A percentile compares a stretch with the other conserved stretches of the same genome.
These are phyloP conservation scores for Nissolia schottii DNA, from an alignment of 306 rosid genomes.

Conservation along the genomic window DNA sequence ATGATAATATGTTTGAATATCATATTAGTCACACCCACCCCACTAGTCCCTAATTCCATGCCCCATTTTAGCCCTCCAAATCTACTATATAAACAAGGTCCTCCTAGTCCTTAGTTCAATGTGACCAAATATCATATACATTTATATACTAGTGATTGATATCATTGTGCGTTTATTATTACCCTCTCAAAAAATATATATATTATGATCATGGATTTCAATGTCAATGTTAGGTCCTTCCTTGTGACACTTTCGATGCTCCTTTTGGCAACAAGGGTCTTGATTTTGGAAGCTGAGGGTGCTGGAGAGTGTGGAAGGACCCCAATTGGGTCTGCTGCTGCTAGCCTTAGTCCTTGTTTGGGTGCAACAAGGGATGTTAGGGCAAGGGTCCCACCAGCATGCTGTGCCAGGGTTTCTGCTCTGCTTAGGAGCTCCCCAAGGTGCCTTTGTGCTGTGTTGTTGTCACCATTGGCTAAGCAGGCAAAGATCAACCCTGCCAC, in stretches of 20 bases:
- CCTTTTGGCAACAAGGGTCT: conserved; percentile 17
- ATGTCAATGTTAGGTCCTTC: conserved; percentile 9
- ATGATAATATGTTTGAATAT: conserved; percentile 33
- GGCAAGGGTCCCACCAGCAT: conserved; percentile 59
- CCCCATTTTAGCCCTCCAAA: conserved; percentile 5
- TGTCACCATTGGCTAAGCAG: conserved; percentile 79
- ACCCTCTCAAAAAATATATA: not conserved
- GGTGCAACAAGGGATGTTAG: conserved; percentile 43
- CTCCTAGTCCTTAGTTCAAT: conserved; percentile 8
- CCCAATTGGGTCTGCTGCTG: conserved; percentile 74
- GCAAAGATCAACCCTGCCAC: conserved; percentile 66
- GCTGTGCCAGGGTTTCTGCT: conserved; percentile 64
- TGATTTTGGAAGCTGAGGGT: conserved; percentile 35
- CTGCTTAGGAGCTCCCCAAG: conserved; percentile 56
- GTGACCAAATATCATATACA: conserved; percentile 1
- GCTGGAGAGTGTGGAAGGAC: conserved; percentile 85
- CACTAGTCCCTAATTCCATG: conserved; percentile 28
- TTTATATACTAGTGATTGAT: not conserved
- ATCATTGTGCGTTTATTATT: not conserved
- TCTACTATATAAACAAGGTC: conserved; percentile 25
- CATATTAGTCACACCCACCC: conserved; percentile 43
- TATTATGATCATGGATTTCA: conserved; percentile 6
- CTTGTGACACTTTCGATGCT: conserved; percentile 10
- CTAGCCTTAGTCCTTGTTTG: conserved; percentile 72
- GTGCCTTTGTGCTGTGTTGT: conserved; percentile 76